Conservation (phyloP, 371 early-diverging fungal species). For the Nosema bombycis region DNA sequence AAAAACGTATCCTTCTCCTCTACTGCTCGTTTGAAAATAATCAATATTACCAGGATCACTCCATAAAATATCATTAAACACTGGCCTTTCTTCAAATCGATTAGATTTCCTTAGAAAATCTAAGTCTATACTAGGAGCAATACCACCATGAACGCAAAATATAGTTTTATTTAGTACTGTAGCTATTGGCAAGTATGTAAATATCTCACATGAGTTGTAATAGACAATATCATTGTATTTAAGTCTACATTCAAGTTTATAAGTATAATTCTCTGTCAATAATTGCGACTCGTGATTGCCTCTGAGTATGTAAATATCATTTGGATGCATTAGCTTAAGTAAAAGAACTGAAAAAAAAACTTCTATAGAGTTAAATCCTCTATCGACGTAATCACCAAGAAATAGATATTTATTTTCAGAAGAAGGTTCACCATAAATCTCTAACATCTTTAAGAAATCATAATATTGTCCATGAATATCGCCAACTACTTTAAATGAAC, state of each 20-base stretch:
- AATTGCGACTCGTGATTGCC: conserved; percentile 60
- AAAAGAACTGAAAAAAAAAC: conserved; percentile 51
- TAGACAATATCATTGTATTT: conserved; percentile 47
- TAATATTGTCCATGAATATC: conserved; percentile 65
- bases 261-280: conserved; percentile 54
- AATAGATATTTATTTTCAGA: conserved; percentile 50
- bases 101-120: conserved; percentile 36
- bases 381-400: conserved; percentile 64
- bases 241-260: conserved; percentile 58
- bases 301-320: conserved; percentile 49
- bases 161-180: conserved; percentile 49
- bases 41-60: conserved; percentile 56
- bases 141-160: conserved; percentile 64
- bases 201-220: conserved; percentile 53
- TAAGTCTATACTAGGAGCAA: conserved; percentile 48
- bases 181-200: conserved; percentile 56
- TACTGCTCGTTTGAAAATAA: conserved; percentile 39
- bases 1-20: conserved; percentile 62
- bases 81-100: conserved; percentile 51
- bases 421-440: conserved; percentile 38
- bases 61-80: conserved; percentile 56
- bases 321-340: conserved; percentile 47
- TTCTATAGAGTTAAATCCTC: conserved; percentile 61
- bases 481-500: conserved; percentile 57
- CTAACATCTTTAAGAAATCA: conserved; percentile 60